phyloP scores from a whole-genome alignment of 140 eudicot genomes.

The Bidens hawaiensis region DNA sequence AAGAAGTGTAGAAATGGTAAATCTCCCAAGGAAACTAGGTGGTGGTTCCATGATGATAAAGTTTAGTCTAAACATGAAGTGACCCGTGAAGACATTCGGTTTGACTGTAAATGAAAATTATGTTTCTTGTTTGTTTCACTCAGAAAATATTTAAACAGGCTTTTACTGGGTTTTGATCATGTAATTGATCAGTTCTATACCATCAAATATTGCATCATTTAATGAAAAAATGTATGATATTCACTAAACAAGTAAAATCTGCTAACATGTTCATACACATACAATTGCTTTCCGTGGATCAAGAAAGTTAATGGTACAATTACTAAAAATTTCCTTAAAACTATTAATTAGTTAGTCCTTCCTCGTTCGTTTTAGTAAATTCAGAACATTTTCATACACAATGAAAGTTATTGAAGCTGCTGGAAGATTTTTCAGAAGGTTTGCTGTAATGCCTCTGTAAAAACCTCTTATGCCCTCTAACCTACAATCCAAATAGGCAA shows the following conservation, averaged over 20 bases:
- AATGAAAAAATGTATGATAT: background rate
- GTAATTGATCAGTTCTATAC: background rate
- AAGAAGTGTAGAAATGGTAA: conserved; percentile 69
- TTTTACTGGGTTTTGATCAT: conserved; percentile 2
- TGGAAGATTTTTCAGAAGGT: conserved; percentile 84
- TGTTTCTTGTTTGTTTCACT: conserved; percentile 10
- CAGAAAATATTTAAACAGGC: background rate
- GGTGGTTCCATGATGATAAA: conserved; percentile 91
- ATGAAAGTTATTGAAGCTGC: conserved; percentile 95
- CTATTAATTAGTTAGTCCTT: conserved; percentile 27
- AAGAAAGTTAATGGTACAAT: conserved; percentile 11
- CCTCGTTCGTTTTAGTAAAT: conserved; percentile 53
- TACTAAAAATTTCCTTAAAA: background rate
- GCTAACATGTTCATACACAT: background rate
- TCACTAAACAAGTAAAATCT: background rate
- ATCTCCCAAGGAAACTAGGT: conserved; percentile 81
- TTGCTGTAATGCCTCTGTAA: conserved; percentile 92
- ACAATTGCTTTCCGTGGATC: conserved; percentile 5
- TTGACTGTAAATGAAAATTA: conserved; percentile 25
- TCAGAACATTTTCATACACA: conserved; percentile 86
- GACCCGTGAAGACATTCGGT: background rate
- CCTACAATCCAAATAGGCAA: conserved; percentile 35
- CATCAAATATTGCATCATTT: background rate
- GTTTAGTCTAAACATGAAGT: conserved; percentile 30
- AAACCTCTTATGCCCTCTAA: conserved; percentile 86